Conservation (phyloP, 2,329 filamentous ascomycete genomes). For the Triangularia verruculosa region DNA sequence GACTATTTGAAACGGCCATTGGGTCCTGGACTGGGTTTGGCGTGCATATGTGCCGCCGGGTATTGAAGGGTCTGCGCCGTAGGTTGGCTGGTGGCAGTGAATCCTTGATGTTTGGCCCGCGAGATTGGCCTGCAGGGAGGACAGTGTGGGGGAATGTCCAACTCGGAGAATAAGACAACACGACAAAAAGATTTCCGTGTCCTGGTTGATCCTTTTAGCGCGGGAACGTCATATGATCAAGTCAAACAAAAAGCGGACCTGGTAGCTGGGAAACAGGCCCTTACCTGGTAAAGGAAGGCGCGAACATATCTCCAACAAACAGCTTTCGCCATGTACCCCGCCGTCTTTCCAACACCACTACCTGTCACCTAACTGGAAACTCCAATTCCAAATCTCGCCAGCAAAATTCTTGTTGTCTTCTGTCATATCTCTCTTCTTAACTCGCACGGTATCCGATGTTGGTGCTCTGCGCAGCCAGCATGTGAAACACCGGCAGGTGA, state of each 20-base stretch:
- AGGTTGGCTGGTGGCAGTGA: background rate
- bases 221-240: background rate
- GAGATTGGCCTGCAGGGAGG: background rate
- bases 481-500: slow-evolving; percentile 13
- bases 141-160: background rate
- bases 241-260: background rate
- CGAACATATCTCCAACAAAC: background rate
- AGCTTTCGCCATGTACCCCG: background rate
- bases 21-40: slow-evolving; percentile 1
- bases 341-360: background rate
- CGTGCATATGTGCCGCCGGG: background rate
- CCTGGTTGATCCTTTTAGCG: background rate
- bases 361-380: background rate
- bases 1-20: slow-evolving; percentile 15
- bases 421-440: background rate
- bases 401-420: background rate
- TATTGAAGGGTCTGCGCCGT: background rate
- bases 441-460: slow-evolving; percentile 7
- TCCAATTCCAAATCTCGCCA: background rate
- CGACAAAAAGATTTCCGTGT: background rate
- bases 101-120: background rate
- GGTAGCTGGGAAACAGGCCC: background rate
- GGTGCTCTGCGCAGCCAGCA: background rate
- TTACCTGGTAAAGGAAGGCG: background rate
- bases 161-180: background rate